Evolutionary conservation across 495 filamentous ascomycete genomes (phyloP).

Genomic region (Pyronema domesticum): DNA sequence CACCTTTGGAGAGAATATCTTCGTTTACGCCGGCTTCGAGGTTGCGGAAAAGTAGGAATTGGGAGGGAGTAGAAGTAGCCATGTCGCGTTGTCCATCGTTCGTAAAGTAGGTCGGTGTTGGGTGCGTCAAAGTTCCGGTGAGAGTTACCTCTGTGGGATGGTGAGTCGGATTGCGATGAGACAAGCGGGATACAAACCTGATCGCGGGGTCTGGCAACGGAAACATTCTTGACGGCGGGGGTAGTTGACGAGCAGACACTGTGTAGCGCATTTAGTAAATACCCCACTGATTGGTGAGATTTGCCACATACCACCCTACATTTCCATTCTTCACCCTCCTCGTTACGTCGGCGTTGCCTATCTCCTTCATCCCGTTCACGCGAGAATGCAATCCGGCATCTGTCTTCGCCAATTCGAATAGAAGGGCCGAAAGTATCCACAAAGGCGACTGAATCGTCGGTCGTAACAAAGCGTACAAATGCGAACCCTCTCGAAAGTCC

Average conservation of each 20-base stretch:
- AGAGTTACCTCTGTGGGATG: slow-evolving; percentile 20
- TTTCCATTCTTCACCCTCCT: slow-evolving; percentile 56
- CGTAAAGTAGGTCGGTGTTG: slow-evolving; percentile 27
- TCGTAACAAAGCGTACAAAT: slow-evolving; percentile 45
- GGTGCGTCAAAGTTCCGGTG: slow-evolving; percentile 24
- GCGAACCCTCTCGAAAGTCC: slow-evolving; percentile 46
- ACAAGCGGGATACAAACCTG: slow-evolving; percentile 36
- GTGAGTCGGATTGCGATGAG: slow-evolving; percentile 2
- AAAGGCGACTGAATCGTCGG: slow-evolving; percentile 46
- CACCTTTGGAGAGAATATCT: slow-evolving; percentile 58
- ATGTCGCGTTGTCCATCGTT: slow-evolving; percentile 70
- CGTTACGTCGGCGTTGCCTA: slow-evolving; percentile 34
- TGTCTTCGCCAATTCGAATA: slow-evolving; percentile 36
- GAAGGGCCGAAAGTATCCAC: slow-evolving; percentile 46
- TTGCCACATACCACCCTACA: slow-evolving; percentile 44
- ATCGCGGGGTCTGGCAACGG: slow-evolving; percentile 51
- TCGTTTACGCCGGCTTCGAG: slow-evolving; percentile 61
- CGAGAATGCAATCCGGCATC: slow-evolving; percentile 25
- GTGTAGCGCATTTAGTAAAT: slow-evolving; percentile 7
- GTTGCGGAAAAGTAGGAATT: slow-evolving; percentile 61
- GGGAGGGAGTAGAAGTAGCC: slow-evolving; percentile 51
- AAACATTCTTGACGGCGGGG: slow-evolving; percentile 51
- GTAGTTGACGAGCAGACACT: slow-evolving; percentile 63
- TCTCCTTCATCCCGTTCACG: slow-evolving; percentile 36
- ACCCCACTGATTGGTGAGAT: too few relatives aligned